Evolutionary conservation across 2,329 filamentous ascomycete species (phyloP).

Genomic region (Lasiodiplodia sp.): DNA sequence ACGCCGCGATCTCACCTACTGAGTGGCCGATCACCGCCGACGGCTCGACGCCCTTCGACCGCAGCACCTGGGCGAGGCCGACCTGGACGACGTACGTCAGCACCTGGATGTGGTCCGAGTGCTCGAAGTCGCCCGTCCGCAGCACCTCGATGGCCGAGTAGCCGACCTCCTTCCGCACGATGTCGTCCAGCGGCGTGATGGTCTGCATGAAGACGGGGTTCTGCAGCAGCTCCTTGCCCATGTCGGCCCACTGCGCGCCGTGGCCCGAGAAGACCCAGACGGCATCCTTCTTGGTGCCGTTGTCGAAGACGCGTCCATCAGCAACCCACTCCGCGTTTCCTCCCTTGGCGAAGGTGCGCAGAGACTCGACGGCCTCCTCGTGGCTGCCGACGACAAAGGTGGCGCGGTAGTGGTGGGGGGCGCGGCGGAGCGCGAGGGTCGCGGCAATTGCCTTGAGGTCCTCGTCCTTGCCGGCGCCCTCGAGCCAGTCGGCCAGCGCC

Average conservation of each 20-base stretch:
- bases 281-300: slow-evolving; percentile 33
- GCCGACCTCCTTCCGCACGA: slow-evolving; percentile 34
- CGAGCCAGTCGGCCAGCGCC: slow-evolving; percentile 38
- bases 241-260: slow-evolving; percentile 52
- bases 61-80: slow-evolving; percentile 43
- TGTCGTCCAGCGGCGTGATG: slow-evolving; percentile 38
- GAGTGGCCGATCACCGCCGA: slow-evolving; percentile 52
- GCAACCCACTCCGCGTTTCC: slow-evolving; percentile 7
- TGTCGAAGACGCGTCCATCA: slow-evolving; percentile 31
- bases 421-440: slow-evolving; percentile 43
- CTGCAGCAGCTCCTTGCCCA: slow-evolving; percentile 48
- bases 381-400: slow-evolving; percentile 37
- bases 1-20: slow-evolving; percentile 52
- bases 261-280: slow-evolving; percentile 55
- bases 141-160: slow-evolving; percentile 35
- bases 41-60: slow-evolving; percentile 41
- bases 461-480: slow-evolving; percentile 29
- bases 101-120: slow-evolving; percentile 42
- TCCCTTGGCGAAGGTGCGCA: slow-evolving; percentile 35
- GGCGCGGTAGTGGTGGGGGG: slow-evolving; percentile 43
- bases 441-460: slow-evolving; percentile 36
- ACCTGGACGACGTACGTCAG: slow-evolving; percentile 49
- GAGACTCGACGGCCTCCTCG: slow-evolving; percentile 35
- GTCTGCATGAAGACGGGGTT: slow-evolving; percentile 37
- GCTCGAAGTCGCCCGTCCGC: slow-evolving; percentile 36